A percentile compares a stretch with the other conserved stretches of the same genome.
These are phyloP conservation scores for Dactylellina leptospora DNA, from an alignment of 2,329 filamentous ascomycete genomes.

Conservation along the genomic window DNA sequence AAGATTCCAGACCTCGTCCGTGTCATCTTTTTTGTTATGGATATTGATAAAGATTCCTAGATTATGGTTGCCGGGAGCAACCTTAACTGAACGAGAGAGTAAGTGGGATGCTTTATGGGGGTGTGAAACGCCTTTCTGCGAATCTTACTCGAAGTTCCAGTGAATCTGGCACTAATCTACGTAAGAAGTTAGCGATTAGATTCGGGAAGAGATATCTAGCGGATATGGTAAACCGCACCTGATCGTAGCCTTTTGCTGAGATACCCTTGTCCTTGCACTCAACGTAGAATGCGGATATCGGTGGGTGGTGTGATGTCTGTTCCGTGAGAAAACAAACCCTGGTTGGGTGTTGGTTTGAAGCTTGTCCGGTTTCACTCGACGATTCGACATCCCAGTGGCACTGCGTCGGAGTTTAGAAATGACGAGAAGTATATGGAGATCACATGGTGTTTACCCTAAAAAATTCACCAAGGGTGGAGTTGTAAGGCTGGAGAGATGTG, in stretches of 20 bases:
- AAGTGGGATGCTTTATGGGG: background rate
- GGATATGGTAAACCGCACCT: conserved; percentile 62
- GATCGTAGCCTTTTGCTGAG: conserved; percentile 87
- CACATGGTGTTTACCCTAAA: conserved; percentile 73
- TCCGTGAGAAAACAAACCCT: conserved; percentile 94
- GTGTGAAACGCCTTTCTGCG: background rate
- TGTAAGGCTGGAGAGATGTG: conserved; percentile 72
- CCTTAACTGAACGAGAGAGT: conserved; percentile 70
- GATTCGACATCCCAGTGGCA: conserved; percentile 96
- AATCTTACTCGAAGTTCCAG: conserved; percentile 74
- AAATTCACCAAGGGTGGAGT: conserved; percentile 95
- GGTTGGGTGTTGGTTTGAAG: conserved; percentile 65
- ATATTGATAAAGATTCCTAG: conserved; percentile 93
- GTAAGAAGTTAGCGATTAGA: conserved; percentile 75
- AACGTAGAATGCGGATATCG: conserved; percentile 94
- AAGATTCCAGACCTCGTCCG: conserved; percentile 91
- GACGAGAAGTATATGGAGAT: conserved; percentile 13
- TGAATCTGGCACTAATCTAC: conserved; percentile 87
- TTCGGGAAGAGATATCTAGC: background rate
- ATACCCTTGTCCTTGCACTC: conserved; percentile 91
- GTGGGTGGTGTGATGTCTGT: conserved; percentile 96
- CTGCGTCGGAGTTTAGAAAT: conserved; percentile 62
- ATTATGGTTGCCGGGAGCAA: conserved; percentile 91
- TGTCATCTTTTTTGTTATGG: conserved; percentile 68
- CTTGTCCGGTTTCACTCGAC: conserved; percentile 67